Evolutionary conservation across 495 filamentous ascomycete genomes (phyloP).

Genomic region (Penicillium maclennaniae): DNA sequence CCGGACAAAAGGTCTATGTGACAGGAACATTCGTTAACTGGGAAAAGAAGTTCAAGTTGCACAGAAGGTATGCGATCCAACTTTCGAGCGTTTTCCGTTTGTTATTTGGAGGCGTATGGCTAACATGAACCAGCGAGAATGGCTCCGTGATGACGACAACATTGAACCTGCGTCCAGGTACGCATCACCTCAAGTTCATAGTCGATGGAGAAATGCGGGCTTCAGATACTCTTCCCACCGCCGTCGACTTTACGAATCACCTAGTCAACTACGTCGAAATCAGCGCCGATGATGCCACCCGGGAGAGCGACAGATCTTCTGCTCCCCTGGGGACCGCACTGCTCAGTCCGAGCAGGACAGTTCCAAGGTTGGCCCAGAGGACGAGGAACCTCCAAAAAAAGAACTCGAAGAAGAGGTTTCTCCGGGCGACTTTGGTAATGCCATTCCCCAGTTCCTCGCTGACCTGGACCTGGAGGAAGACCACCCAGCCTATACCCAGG

Average conservation of each 20-base stretch:
- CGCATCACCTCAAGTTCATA: constrained; percentile 94
- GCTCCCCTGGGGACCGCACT: constrained; percentile 40
- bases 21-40: constrained; percentile 96
- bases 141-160: constrained; percentile 63
- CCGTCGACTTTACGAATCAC: constrained; percentile 94
- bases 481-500: constrained; percentile 61
- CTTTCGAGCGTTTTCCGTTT: background rate
- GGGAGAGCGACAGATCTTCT: constrained; percentile 23
- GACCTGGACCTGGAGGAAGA: constrained; percentile 86
- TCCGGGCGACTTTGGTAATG: constrained; percentile 45
- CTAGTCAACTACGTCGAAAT: constrained; percentile 98
- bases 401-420: constrained; percentile 47
- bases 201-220: constrained; percentile 90
- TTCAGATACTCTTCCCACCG: constrained; percentile 81
- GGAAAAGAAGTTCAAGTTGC: constrained; percentile 84
- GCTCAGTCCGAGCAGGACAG: constrained; percentile 42
- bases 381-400: constrained; percentile 36
- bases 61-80: constrained; percentile 59
- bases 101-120: background rate
- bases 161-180: constrained; percentile 81
- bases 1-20: constrained; percentile 84
- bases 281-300: constrained; percentile 62
- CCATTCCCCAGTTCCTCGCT: constrained; percentile 77
- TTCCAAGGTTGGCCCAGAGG: constrained; percentile 30
- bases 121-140: constrained; percentile 30